Conservation (phyloP, 2,329 filamentous ascomycete genomes). For the Madurella fahalii region DNA sequence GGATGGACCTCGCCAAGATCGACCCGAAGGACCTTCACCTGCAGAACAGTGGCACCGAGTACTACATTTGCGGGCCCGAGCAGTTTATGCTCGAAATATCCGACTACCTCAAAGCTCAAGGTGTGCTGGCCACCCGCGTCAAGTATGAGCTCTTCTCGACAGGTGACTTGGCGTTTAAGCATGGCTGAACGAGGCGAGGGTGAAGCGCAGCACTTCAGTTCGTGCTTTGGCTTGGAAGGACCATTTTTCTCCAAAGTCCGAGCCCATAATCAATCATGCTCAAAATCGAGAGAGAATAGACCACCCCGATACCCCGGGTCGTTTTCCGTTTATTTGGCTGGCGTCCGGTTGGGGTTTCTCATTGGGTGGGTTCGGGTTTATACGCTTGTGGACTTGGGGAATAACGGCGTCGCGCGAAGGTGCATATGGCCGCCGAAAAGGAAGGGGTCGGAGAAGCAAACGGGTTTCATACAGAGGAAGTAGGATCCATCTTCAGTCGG, state of each 20-base stretch:
- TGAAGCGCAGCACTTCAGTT: neutral
- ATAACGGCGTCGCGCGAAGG: too few relatives aligned
- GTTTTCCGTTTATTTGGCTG: neutral
- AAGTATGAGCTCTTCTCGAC: slow-evolving; percentile 47
- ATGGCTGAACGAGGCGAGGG: neutral
- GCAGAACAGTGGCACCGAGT: slow-evolving; percentile 44
- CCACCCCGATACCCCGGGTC: slow-evolving; percentile 8
- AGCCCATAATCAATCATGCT: neutral
- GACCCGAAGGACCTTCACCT: slow-evolving; percentile 42
- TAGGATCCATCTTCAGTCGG: too few relatives aligned
- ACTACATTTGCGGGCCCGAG: slow-evolving; percentile 53
- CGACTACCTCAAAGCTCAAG: slow-evolving; percentile 38
- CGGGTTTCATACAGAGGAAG: too few relatives aligned
- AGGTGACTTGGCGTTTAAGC: slow-evolving; percentile 35
- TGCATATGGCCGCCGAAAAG: too few relatives aligned
- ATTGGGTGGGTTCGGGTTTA: too few relatives aligned
- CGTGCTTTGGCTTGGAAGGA: too few relatives aligned
- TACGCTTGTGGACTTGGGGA: too few relatives aligned
- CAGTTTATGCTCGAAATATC: slow-evolving; percentile 52
- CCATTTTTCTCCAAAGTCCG: neutral
- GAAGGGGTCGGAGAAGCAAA: too few relatives aligned
- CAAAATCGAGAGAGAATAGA: neutral
- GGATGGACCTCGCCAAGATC: slow-evolving; percentile 45
- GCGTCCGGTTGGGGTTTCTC: too few relatives aligned
- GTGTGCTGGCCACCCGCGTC: slow-evolving; percentile 38